Conservation (phyloP, 306 rosid species). For the Castanospermum australe region DNA sequence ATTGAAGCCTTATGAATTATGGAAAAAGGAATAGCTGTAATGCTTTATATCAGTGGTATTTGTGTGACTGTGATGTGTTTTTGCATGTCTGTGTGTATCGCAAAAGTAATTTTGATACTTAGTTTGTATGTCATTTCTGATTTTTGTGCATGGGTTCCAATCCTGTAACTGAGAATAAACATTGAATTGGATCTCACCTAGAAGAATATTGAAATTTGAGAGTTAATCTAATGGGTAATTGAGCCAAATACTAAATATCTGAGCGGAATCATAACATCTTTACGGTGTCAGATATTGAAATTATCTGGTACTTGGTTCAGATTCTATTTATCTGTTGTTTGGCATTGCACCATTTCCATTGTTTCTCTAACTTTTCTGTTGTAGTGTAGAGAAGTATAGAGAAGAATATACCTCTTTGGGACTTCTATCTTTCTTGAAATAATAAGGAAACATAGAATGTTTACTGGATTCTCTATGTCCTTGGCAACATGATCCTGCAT, state of each 20-base stretch:
- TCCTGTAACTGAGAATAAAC: neutral
- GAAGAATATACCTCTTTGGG: neutral
- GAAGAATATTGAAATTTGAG: neutral
- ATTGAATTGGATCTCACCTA: neutral
- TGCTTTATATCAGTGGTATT: neutral
- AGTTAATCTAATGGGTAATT: neutral
- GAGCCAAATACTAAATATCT: neutral
- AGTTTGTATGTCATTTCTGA: neutral
- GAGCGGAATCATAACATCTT: neutral
- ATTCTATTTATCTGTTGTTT: neutral
- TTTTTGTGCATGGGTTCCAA: neutral
- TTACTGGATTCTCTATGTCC: constrained; percentile 4
- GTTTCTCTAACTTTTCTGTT: neutral
- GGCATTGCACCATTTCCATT: neutral
- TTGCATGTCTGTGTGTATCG: neutral
- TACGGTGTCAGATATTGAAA: neutral
- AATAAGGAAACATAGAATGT: neutral
- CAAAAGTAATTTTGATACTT: neutral
- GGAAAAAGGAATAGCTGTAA: neutral
- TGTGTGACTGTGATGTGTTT: neutral
- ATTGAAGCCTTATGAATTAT: neutral
- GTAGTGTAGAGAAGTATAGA: neutral
- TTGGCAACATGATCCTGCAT: constrained; percentile 8
- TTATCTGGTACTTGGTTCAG: neutral
- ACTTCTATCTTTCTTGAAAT: neutral